phyloP scores from a whole-genome alignment of 1,284 basidiomycete genomes.

The Ustilago xerochloae region DNA sequence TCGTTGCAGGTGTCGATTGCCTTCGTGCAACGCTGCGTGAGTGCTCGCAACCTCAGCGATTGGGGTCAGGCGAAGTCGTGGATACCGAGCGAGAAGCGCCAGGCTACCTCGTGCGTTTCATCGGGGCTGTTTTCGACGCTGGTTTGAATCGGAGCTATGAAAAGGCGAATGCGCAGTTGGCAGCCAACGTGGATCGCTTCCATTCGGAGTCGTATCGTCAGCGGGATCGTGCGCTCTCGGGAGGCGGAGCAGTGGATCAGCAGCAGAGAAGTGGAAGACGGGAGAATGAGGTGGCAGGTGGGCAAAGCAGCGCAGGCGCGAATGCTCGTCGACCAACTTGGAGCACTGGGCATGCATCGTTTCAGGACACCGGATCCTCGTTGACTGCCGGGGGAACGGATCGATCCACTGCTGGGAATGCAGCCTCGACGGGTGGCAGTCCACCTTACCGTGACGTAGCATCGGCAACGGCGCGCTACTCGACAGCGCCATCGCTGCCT shows the following conservation, averaged over 20 bases:
- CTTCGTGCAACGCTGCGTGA: constrained; percentile 32
- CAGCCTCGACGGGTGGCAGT: constrained; percentile 8
- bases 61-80: constrained; percentile 37
- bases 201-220: constrained; percentile 1
- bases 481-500: constrained; percentile 19
- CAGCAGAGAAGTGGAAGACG: not conserved
- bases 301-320: not conserved
- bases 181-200: constrained; percentile 8
- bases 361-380: not conserved
- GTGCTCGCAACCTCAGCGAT: constrained; percentile 37
- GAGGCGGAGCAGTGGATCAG: constrained; percentile 2
- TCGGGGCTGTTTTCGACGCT: constrained; percentile 36
- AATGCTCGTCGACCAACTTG: constrained; percentile 14
- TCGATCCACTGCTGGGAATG: not conserved
- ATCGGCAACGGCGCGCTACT: constrained; percentile 23
- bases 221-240: constrained; percentile 6
- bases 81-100: constrained; percentile 49
- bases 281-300: not conserved
- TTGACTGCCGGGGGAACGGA: not conserved
- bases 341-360: not conserved
- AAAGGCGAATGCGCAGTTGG: constrained; percentile 12
- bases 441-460: constrained; percentile 24
- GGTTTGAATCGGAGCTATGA: constrained; percentile 41
- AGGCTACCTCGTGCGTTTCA: constrained; percentile 39
- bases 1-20: constrained; percentile 20